Evolutionary conservation across 371 early-diverging fungal genomes (phyloP), one percentile per base, ranked within the genome.

Genomic region (Neoconidiobolus thromboides): DNA sequence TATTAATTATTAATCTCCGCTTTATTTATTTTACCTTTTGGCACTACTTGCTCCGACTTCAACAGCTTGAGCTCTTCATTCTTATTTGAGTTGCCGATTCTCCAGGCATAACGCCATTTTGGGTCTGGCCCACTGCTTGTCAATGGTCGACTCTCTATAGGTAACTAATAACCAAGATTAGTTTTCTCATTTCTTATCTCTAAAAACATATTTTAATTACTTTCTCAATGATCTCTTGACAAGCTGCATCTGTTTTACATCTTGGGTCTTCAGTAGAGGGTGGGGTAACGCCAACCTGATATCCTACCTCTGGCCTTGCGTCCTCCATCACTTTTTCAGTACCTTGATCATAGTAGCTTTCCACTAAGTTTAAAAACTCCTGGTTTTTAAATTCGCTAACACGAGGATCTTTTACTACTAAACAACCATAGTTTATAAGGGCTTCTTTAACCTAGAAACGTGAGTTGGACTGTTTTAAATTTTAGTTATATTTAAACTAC

Each of bases 71-170:
- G 82, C 60, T 76, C 61, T n/a, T 80, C 77, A 26, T 68, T 59
- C 15, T 63, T 53, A 7, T 80, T 80, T n/a, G 60, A 57, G 47
- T 74, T 71, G 10, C 73, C 75, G 48, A 76, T 67, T 14, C 71
- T 70, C 73, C 76, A 75, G 64, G 76, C 75, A 68, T 71, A 83
- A 58, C 85, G 73, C 85, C 85, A 85, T 64, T 85, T 85, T 39
- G 81, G 79, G 64, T 85, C 85, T 7, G 76, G 69, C 0, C 76
- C 73, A 46, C 69, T 50, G 48, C 65, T 62, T 1, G 43, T 15
- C 61, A 73, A 57, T 14, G 73, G 75, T 63, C 69, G 62, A 64
- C 68, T 69, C 36, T 63, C 64, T 58, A 65, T 66, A 41, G 73
- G 68, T 44, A 75, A 65, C 70, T 70, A 61, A 3, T 7, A 46